Evolutionary conservation across 2,329 filamentous ascomycete genomes (phyloP), one percentile per base, ranked within the genome.

Genomic region (Cladosporium velox): DNA sequence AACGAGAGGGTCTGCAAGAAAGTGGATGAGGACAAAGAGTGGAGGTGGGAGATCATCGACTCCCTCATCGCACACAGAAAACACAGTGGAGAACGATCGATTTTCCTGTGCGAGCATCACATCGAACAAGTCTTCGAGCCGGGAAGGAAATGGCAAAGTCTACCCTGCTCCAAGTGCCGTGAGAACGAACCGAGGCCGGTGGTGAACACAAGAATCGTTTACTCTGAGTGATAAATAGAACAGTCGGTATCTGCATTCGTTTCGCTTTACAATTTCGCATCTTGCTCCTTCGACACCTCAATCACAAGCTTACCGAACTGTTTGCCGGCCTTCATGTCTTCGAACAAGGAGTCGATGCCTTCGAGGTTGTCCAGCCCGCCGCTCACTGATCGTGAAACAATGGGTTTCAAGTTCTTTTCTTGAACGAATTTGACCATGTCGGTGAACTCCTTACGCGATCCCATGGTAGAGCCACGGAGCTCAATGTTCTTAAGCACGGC

Each of bases 281-380:
- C 64, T 15, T 28, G 34, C 41, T 76, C 74, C 30, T 73, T 72
- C n/a, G 68, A 66, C 32, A 93, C 85, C 72, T 91, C 87, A 70
- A 97, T 87, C 1, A 97, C 92, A 72, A 98, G 78, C 80, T 98
- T 98, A 12, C 94, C 95, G 82, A 98, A 97, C 78, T 98, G 94
- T 68, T 81, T 88, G 0, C 90, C 92, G 6, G 87, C 86, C 76
- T 91, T 92, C 87, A 98, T 96, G 60, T 97, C 92, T 49, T 91
- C 88, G 76, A 97, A 98, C 61, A 97, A 78, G 0, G 83, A 83
- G 67, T 98, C 88, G 64, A 98, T 91, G n/a, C 82, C 90, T n/a
- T 88, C 84, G 7, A 96, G 72, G 72, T 93, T 89, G 62, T 90
- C 88, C 70, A 97, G 79, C 11, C 61, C 61, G 91, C 87, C 87